phyloP scores from a whole-genome alignment of 73 alveolate species.

The Symbiodinium pilosum region DNA sequence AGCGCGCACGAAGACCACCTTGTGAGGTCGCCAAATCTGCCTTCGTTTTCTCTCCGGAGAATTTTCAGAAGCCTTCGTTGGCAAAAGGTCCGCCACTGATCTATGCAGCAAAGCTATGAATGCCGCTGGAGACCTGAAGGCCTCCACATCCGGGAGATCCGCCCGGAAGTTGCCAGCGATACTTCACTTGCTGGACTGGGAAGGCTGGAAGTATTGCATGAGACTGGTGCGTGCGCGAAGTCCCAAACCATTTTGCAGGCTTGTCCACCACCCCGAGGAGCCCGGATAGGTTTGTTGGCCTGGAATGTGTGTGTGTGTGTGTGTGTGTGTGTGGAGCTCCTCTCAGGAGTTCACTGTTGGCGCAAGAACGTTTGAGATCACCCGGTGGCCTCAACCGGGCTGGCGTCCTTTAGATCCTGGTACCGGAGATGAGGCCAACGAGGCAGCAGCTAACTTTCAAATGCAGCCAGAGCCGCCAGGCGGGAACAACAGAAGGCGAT shows the following conservation, averaged over 20 bases:
- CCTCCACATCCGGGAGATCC: constrained; percentile 39
- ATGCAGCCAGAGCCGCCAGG: background rate
- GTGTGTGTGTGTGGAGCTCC: background rate
- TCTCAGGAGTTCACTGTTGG: constrained; percentile 63
- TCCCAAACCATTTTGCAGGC: background rate
- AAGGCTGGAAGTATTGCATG: background rate
- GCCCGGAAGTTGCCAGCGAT: constrained; percentile 40
- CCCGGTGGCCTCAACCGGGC: constrained; percentile 75
- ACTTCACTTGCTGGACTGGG: constrained; percentile 65
- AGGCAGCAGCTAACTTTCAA: background rate
- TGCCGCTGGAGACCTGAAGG: background rate
- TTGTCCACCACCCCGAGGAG: constrained; percentile 67
- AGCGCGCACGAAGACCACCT: too few relatives aligned
- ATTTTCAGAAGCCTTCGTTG: constrained; percentile 46
- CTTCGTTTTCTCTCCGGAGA: constrained; percentile 75
- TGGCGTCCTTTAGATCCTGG: constrained; percentile 90
- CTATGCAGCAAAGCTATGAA: too few relatives aligned
- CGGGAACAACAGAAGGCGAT: constrained; percentile 87
- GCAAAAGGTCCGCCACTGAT: background rate
- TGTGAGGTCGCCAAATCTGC: background rate
- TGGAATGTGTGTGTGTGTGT: background rate
- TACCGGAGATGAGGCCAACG: constrained; percentile 72
- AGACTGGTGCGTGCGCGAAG: too few relatives aligned
- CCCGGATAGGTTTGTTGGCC: background rate
- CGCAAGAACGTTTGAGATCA: constrained; percentile 43